Evolutionary conservation across 805 yeast species (phyloP).

Genomic region (Suhomyces xylopsoci): DNA sequence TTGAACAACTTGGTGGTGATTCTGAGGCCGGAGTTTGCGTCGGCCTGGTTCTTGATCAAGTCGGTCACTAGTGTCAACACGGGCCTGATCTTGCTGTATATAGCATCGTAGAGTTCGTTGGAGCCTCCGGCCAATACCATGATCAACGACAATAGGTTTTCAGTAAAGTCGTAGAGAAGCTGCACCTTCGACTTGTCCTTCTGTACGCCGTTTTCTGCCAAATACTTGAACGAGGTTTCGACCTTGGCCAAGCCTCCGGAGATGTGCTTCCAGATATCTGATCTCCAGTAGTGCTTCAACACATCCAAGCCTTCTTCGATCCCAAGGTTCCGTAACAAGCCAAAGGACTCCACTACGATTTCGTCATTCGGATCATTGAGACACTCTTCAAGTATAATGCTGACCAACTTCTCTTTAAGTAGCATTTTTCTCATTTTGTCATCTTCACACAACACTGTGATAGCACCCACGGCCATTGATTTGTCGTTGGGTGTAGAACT

Average conservation of each 20-base stretch:
- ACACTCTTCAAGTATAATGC: constrained; percentile 58
- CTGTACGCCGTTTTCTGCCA: constrained; percentile 22
- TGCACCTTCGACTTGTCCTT: constrained; percentile 43
- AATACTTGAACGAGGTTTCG: constrained; percentile 44
- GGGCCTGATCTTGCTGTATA: constrained; percentile 45
- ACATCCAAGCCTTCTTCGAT: constrained; percentile 88
- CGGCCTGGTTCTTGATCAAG: constrained; percentile 34
- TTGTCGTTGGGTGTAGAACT: constrained; percentile 69
- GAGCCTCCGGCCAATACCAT: constrained; percentile 65
- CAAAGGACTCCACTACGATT: constrained; percentile 75
- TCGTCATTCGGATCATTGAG: constrained; percentile 69
- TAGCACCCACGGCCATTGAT: constrained; percentile 71
- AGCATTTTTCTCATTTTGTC: constrained; percentile 56
- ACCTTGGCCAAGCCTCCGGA: constrained; percentile 51
- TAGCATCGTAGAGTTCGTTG: constrained; percentile 44
- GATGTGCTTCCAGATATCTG: constrained; percentile 67
- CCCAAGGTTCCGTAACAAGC: constrained; percentile 73
- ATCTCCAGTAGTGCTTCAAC: constrained; percentile 71
- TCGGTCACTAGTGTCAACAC: constrained; percentile 37
- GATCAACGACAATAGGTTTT: constrained; percentile 66
- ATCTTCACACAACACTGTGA: constrained; percentile 71
- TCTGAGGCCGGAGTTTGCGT: constrained; percentile 16
- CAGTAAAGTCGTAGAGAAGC: constrained; percentile 62
- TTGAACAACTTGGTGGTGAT: constrained; percentile 47
- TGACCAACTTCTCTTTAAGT: constrained; percentile 69